phyloP scores from a whole-genome alignment of 352 stramenopile genomes.

The Pythium pectinolyticum region DNA sequence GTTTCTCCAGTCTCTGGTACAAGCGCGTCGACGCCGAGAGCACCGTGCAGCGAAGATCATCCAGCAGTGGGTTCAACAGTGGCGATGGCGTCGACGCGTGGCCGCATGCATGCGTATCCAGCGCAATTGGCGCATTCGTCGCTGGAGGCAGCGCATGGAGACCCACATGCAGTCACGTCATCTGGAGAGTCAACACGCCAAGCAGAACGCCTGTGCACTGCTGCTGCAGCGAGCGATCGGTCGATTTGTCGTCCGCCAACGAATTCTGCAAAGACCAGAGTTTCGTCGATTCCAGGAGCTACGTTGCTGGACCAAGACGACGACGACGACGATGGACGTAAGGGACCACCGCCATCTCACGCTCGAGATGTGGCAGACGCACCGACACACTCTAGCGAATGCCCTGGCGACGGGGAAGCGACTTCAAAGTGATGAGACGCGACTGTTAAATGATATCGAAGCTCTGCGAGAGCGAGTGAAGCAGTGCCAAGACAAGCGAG shows the following conservation, averaged over 20 bases:
- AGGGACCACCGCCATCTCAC: no score
- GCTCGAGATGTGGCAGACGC: not conserved
- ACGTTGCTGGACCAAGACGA: not conserved
- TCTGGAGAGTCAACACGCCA: slow-evolving; percentile 31
- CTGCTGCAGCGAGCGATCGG: slow-evolving; percentile 51
- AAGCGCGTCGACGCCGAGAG: slow-evolving; percentile 7
- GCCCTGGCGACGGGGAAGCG: slow-evolving; percentile 17
- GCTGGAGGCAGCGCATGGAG: not conserved
- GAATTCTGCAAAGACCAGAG: slow-evolving; percentile 29
- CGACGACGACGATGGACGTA: not conserved
- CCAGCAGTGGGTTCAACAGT: slow-evolving; percentile 35
- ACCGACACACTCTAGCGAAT: not conserved
- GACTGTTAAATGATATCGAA: slow-evolving; percentile 33
- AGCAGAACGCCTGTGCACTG: slow-evolving; percentile 36
- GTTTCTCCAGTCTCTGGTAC: slow-evolving; percentile 26
- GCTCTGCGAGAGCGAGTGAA: slow-evolving; percentile 29
- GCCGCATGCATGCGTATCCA: slow-evolving; percentile 35
- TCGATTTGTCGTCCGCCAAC: slow-evolving; percentile 27
- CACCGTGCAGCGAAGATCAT: slow-evolving; percentile 11
- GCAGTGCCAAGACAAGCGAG: slow-evolving; percentile 27
- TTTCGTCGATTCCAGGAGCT: slow-evolving; percentile 27
- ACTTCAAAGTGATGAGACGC: slow-evolving; percentile 34
- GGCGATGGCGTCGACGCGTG: slow-evolving; percentile 4
- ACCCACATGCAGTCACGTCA: slow-evolving; percentile 23
- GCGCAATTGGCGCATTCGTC: slow-evolving; percentile 43